Evolutionary conservation across 257 asterid species (phyloP).

Genomic region (Fraxinus americana): DNA sequence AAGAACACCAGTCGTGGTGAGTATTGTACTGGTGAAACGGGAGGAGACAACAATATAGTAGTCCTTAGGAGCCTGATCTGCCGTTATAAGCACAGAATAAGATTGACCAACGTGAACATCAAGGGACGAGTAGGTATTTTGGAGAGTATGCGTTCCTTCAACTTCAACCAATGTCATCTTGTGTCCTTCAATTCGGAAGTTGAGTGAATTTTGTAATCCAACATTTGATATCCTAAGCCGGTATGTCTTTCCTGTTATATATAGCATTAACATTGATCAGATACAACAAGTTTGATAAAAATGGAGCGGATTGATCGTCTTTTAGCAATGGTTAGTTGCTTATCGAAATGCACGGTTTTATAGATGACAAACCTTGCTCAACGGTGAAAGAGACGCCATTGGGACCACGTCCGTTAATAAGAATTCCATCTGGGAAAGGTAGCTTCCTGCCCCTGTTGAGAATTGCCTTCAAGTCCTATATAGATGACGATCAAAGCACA

Average conservation of each 20-base stretch:
- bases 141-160: conserved; percentile 73
- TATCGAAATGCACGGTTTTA: not conserved
- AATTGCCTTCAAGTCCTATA: conserved; percentile 44
- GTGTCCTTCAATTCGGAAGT: conserved; percentile 65
- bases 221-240: conserved; percentile 63
- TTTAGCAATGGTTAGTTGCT: not conserved
- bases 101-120: conserved; percentile 59
- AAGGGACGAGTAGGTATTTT: conserved; percentile 50
- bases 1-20: conserved; percentile 38
- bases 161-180: conserved; percentile 67
- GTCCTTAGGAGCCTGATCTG: conserved; percentile 44
- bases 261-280: not conserved
- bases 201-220: conserved; percentile 65
- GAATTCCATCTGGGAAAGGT: conserved; percentile 66
- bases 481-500: not conserved
- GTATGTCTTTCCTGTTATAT: conserved; percentile 55
- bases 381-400: conserved; percentile 43
- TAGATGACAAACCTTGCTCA: conserved; percentile 42
- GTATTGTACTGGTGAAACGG: conserved; percentile 51
- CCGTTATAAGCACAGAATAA: conserved; percentile 48
- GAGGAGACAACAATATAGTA: conserved; percentile 47
- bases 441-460: conserved; percentile 59
- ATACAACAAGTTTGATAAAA: not conserved
- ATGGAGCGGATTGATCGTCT: not conserved
- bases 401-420: conserved; percentile 62